These are phyloP conservation scores for Jaapia argillacea DNA, from an alignment of 768 basidiomycete species.

Conservation along the genomic window DNA sequence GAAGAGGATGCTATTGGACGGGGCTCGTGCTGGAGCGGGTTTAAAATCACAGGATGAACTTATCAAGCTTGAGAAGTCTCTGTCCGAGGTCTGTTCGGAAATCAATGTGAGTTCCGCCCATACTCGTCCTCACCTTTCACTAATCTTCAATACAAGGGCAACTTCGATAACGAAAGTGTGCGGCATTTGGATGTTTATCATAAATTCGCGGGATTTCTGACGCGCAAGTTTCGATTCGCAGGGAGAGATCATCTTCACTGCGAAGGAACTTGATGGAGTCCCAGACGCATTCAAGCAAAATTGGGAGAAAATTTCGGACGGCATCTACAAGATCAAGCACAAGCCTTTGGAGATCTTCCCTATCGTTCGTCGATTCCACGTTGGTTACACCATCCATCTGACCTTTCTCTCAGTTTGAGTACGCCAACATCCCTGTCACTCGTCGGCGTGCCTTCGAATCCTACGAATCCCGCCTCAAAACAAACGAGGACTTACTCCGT, in stretches of 20 bases:
- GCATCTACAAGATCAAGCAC: slow-evolving; percentile 48
- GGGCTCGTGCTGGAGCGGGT: slow-evolving; percentile 68
- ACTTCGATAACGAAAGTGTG: slow-evolving; percentile 84
- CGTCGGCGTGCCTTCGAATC: slow-evolving; percentile 57
- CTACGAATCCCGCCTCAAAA: slow-evolving; percentile 54
- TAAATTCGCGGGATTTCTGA: no score
- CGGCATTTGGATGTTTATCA: no score
- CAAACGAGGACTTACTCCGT: slow-evolving; percentile 63
- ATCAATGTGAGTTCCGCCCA: slow-evolving; percentile 56
- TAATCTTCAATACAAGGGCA: slow-evolving; percentile 46
- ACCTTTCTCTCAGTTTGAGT: slow-evolving; percentile 76
- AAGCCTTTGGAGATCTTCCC: slow-evolving; percentile 75
- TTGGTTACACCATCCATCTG: no score
- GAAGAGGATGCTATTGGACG: slow-evolving; percentile 74
- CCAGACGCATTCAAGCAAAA: slow-evolving; percentile 75
- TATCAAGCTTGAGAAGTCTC: slow-evolving; percentile 58
- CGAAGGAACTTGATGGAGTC: slow-evolving; percentile 70
- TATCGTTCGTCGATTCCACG: no score
- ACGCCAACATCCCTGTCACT: slow-evolving; percentile 58
- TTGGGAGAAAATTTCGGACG: slow-evolving; percentile 55
- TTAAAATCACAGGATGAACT: slow-evolving; percentile 53
- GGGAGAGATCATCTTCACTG: slow-evolving; percentile 55
- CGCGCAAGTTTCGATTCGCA: no score
- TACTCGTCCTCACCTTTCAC: neutral
- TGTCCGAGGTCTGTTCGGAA: slow-evolving; percentile 67